These are phyloP conservation scores for Beauveria varroae DNA, from an alignment of 2,329 filamentous ascomycete genomes.

Conservation along the genomic window DNA sequence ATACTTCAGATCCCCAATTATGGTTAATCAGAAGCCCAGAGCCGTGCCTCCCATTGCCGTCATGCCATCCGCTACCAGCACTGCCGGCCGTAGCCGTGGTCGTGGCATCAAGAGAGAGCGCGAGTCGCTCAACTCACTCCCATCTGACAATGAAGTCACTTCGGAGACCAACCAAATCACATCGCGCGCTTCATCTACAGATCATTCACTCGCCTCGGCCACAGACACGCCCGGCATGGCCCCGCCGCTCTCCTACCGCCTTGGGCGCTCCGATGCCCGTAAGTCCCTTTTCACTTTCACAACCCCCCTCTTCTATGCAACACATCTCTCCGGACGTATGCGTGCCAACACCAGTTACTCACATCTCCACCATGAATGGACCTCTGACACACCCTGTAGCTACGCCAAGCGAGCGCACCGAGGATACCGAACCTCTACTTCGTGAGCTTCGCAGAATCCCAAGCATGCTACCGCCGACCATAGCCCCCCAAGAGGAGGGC, in stretches of 20 bases:
- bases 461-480: slow-evolving; percentile 15
- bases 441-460: slow-evolving; percentile 28
- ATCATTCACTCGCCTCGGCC: slow-evolving; percentile 5
- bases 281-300: slow-evolving; percentile 17
- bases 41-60: not conserved
- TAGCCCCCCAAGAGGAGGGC: slow-evolving; percentile 24
- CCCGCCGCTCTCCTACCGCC: slow-evolving; percentile 15
- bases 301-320: not conserved
- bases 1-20: not conserved
- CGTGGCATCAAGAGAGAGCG: slow-evolving; percentile 9
- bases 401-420: slow-evolving; percentile 27
- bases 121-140: slow-evolving; percentile 7
- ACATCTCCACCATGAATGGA: not conserved
- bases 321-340: not conserved
- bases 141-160: slow-evolving; percentile 4
- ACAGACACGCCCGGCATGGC: slow-evolving; percentile 1
- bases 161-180: not conserved
- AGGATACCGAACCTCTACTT: slow-evolving; percentile 30
- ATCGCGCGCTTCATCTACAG: not conserved
- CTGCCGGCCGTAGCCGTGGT: not conserved
- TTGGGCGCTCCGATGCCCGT: slow-evolving; percentile 32
- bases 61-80: not conserved
- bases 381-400: slow-evolving; percentile 18
- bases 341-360: not conserved
- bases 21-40: not conserved